Evolutionary conservation across 2,329 filamentous ascomycete genomes (phyloP), one percentile per base, ranked within the genome.

Genomic region (Penicillium sp.): DNA sequence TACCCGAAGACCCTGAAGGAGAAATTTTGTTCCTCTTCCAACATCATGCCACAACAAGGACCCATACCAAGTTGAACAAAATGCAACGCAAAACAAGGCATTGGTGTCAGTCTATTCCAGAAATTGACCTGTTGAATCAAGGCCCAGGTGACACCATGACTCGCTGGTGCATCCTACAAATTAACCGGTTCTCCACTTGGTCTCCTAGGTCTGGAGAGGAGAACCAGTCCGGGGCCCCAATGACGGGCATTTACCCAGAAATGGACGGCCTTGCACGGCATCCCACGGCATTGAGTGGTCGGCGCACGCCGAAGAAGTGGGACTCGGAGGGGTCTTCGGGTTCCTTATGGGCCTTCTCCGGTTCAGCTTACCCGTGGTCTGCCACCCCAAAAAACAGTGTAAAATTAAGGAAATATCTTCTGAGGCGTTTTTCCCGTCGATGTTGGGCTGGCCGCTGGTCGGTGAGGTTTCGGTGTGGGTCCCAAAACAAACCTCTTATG

Each of bases 211-310:
- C 35, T 40, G 37, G 37, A 40, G 41, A 43, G 18, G 23, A 27
- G 51, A 37, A 20, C 40, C 57, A 63, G 57, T 61, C 60, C 56
- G 60, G 60, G 60, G 43, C 58, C 58, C 60, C 56, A 42, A 57
- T 11, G 37, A 43, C 58, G 60, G 59, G 27, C 51, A 55, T 55
- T 56, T 61, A 53, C 29, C 60, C 56, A 56, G 60, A 60, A 63
- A 37, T 40, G 55, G 58, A 51, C 50, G 22, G 40, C 7, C 12
- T 49, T 12, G 27, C 31, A 55, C 54, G 50, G 44, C 42, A 25
- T 57, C 51, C 29, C 23, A 46, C 45, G 45, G 53, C 41, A n/a
- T 35, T 27, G 46, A 49, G 9, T 49, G 46, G 40, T 48, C 57
- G 44, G 37, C 40, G 23, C 25, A 31, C 33, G 54, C 60, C 60